A percentile compares a stretch with the other conserved stretches of the same genome.
Evolutionary conservation across 75 land plant genomes (phyloP).

Genomic region (Sequoiadendron giganteum): DNA sequence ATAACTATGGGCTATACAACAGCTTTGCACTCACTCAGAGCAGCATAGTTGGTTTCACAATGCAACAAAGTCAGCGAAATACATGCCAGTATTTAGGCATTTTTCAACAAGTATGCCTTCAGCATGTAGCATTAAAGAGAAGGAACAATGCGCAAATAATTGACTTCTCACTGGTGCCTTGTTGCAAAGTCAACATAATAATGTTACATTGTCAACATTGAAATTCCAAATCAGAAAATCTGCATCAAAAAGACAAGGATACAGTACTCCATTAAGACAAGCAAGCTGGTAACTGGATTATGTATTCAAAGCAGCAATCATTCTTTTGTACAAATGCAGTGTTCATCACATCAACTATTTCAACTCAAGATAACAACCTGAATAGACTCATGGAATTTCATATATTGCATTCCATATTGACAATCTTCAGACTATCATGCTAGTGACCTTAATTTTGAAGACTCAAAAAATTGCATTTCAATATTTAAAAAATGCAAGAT

Average conservation of each 20-base stretch:
- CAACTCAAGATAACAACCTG: neutral
- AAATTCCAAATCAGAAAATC: neutral
- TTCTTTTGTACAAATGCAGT: too few relatives aligned
- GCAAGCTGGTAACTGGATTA: too few relatives aligned
- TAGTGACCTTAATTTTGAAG: neutral
- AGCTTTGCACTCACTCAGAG: neutral
- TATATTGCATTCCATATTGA: neutral
- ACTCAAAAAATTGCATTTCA: neutral
- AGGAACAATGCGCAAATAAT: neutral
- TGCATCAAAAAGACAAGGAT: neutral
- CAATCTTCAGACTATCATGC: neutral
- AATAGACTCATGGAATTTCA: neutral
- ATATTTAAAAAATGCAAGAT: neutral
- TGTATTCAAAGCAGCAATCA: too few relatives aligned
- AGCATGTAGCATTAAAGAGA: neutral
- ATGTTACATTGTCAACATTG: neutral
- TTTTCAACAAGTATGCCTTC: neutral
- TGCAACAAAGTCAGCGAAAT: neutral
- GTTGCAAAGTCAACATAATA: neutral
- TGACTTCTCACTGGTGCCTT: conserved; percentile 1
- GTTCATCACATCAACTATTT: neutral
- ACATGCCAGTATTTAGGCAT: neutral
- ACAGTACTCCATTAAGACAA: neutral
- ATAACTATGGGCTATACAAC: neutral
- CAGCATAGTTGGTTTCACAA: neutral